Evolutionary conservation across 2,329 filamentous ascomycete genomes (phyloP).

Genomic region (Fusarium algeriense): DNA sequence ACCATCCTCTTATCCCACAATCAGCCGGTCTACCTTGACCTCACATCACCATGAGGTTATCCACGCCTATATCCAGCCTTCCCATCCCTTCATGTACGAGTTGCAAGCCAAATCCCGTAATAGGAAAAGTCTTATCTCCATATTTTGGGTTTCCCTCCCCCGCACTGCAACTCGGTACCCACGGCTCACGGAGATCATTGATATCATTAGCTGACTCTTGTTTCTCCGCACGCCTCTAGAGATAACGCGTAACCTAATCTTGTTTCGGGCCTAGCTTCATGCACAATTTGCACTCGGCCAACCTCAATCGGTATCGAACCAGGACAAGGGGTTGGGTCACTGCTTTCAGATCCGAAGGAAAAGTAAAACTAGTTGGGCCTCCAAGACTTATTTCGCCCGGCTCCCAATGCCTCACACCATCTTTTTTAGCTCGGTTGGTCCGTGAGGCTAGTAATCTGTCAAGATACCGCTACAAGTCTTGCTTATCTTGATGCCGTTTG

Average conservation of each 20-base stretch:
- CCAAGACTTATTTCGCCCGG: slow-evolving; percentile 19
- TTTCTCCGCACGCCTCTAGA: slow-evolving; percentile 31
- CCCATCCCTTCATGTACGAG: slow-evolving; percentile 37
- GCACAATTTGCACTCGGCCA: slow-evolving; percentile 38
- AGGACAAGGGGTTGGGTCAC: slow-evolving; percentile 14
- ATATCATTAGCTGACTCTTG: slow-evolving; percentile 16
- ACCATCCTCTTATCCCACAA: slow-evolving; percentile 7
- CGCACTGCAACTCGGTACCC: slow-evolving; percentile 24
- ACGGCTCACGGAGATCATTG: slow-evolving; percentile 22
- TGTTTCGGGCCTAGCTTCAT: slow-evolving; percentile 28
- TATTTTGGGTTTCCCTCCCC: slow-evolving; percentile 17
- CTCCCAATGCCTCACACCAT: slow-evolving; percentile 33
- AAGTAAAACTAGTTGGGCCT: background rate
- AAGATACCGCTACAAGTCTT: slow-evolving; percentile 15
- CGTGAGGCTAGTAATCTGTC: slow-evolving; percentile 14
- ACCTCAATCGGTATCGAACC: slow-evolving; percentile 35
- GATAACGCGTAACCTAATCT: slow-evolving; percentile 28
- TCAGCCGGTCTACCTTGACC: slow-evolving; percentile 9
- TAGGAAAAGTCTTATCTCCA: slow-evolving; percentile 36
- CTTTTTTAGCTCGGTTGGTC: background rate
- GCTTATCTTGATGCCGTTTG: slow-evolving; percentile 27
- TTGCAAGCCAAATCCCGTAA: slow-evolving; percentile 34
- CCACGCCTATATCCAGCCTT: slow-evolving; percentile 25
- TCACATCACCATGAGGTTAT: slow-evolving; percentile 20
- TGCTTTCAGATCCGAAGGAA: slow-evolving; percentile 9